A percentile compares a stretch with the other conserved stretches of the same genome.
These are phyloP conservation scores for Tetraselmis chui DNA, from an alignment of 139 green algal species.

Conservation along the genomic window DNA sequence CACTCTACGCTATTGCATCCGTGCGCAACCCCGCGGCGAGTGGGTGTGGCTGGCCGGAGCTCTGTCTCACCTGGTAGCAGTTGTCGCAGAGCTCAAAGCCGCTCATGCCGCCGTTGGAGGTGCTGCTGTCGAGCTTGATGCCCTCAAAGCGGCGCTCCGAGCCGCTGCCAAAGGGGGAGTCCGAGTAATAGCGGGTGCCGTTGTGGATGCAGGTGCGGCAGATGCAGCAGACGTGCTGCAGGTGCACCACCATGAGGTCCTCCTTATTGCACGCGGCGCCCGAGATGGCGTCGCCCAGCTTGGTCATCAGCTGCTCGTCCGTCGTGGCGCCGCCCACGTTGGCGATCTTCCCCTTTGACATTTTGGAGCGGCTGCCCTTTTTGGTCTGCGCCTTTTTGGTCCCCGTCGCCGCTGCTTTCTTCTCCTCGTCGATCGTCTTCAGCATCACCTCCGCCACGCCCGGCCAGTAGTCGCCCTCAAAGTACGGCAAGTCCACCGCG, in stretches of 20 bases:
- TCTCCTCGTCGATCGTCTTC: slow-evolving; percentile 33
- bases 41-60: neutral
- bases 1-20: too few species aligned
- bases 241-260: slow-evolving; percentile 97
- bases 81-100: slow-evolving; percentile 44
- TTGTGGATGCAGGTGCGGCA: slow-evolving; percentile 64
- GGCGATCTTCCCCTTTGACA: slow-evolving; percentile 18
- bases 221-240: slow-evolving; percentile 83
- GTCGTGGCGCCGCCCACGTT: slow-evolving; percentile 27
- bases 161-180: slow-evolving; percentile 17
- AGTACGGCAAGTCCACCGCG: slow-evolving; percentile 80
- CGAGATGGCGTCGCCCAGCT: slow-evolving; percentile 73
- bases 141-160: slow-evolving; percentile 72
- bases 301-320: slow-evolving; percentile 68
- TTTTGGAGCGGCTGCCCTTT: slow-evolving; percentile 32
- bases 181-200: neutral
- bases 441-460: slow-evolving; percentile 79
- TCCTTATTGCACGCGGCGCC: slow-evolving; percentile 78
- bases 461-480: slow-evolving; percentile 98
- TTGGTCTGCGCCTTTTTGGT: slow-evolving; percentile 36
- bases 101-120: slow-evolving; percentile 20
- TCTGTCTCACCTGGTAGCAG: slow-evolving; percentile 29
- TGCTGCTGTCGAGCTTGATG: slow-evolving; percentile 60
- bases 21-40: slow-evolving; percentile 15
- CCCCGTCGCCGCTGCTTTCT: slow-evolving; percentile 21